phyloP scores from a whole-genome alignment of 352 stramenopile species.

The Thalassiosira allenii region DNA sequence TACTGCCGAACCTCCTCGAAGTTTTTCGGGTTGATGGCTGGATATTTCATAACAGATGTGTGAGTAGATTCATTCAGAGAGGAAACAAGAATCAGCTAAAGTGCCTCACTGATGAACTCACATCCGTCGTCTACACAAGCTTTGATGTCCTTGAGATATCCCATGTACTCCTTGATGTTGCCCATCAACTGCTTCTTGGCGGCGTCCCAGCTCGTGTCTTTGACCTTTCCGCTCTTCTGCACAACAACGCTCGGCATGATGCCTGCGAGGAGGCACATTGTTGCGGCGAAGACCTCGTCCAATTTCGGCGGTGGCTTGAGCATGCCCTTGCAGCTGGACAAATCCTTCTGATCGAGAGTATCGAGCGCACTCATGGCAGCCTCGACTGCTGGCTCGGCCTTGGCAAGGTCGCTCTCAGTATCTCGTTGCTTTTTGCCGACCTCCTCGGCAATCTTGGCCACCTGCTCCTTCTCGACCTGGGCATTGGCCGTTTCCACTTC shows the following conservation, averaged over 20 bases:
- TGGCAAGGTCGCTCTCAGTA: conserved; percentile 93
- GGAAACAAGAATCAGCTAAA: no score
- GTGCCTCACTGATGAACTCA: no score
- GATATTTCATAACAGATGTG: no score
- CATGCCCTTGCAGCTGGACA: conserved; percentile 96
- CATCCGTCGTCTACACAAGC: conserved; percentile 91
- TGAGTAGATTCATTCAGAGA: no score
- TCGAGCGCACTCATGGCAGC: conserved; percentile 93
- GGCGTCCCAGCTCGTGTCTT: conserved; percentile 96
- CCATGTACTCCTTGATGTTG: conserved; percentile 99
- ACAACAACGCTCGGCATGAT: conserved; percentile 94
- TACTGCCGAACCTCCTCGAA: conserved; percentile 92
- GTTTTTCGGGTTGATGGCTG: conserved; percentile 94
- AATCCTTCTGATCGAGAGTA: conserved; percentile 93
- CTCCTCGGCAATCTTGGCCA: conserved; percentile 89
- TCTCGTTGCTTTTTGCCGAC: conserved; percentile 90
- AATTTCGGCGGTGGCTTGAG: conserved; percentile 93
- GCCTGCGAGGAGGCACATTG: conserved; percentile 94
- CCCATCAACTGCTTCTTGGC: conserved; percentile 95
- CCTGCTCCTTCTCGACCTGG: conserved; percentile 93
- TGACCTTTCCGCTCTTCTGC: conserved; percentile 94
- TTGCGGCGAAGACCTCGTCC: conserved; percentile 94
- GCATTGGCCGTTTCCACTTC: conserved; percentile 95
- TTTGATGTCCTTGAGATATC: conserved; percentile 94
- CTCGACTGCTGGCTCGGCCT: conserved; percentile 96